Evolutionary conservation across 2,329 filamentous ascomycete genomes (phyloP).

Genomic region (Botrytis paeoniae): DNA sequence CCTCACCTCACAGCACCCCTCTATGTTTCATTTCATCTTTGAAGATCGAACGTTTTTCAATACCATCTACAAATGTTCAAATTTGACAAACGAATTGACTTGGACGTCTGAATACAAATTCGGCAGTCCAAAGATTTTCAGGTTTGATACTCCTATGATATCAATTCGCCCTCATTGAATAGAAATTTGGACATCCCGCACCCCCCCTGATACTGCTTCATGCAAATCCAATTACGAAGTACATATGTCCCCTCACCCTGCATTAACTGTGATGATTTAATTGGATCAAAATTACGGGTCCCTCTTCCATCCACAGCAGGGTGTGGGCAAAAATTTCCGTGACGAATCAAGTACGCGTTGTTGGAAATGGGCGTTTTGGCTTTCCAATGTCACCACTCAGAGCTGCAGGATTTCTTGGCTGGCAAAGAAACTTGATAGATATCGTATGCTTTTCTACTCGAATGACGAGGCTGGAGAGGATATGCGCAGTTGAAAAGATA

Average conservation of each 20-base stretch:
- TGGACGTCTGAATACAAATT: neutral
- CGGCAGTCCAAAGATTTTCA: neutral
- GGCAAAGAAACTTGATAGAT: neutral
- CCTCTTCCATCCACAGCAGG: neutral
- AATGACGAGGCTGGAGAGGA: neutral
- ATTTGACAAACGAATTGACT: neutral
- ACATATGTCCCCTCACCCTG: neutral
- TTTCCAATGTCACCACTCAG: neutral
- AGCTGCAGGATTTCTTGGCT: slow-evolving; percentile 3
- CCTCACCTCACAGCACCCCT: neutral
- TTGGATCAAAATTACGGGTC: slow-evolving; percentile 5
- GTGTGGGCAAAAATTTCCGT: neutral
- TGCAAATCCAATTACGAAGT: slow-evolving; percentile 16
- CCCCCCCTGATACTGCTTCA: slow-evolving; percentile 11
- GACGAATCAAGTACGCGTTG: slow-evolving; percentile 2
- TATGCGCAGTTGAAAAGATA: neutral
- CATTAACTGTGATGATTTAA: neutral
- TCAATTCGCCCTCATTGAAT: neutral
- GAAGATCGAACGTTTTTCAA: neutral
- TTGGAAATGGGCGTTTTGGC: neutral
- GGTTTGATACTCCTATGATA: neutral
- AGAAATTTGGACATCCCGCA: neutral
- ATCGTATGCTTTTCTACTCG: slow-evolving; percentile 7
- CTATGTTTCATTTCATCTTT: neutral
- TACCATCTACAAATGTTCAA: neutral